Conservation (phyloP, 2,329 filamentous ascomycete genomes). For the Alternaria consortialis region DNA sequence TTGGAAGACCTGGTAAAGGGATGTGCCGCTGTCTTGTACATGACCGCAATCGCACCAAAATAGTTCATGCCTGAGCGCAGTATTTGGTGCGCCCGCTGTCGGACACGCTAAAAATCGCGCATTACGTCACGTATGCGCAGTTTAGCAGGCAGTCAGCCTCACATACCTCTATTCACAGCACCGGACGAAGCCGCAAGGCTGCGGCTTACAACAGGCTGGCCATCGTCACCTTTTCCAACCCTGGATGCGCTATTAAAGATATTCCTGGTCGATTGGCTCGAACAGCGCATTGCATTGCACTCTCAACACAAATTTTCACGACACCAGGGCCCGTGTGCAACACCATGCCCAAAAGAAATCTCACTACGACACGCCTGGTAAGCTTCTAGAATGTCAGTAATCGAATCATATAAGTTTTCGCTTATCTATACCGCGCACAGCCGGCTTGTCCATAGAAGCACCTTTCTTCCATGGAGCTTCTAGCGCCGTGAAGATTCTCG, state of each 20-base stretch:
- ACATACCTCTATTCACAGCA: neutral
- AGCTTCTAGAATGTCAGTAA: conserved; percentile 7
- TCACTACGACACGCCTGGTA: neutral
- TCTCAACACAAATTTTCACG: conserved; percentile 4
- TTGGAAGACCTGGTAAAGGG: neutral
- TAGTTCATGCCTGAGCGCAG: neutral
- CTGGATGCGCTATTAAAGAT: conserved; percentile 1
- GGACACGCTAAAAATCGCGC: neutral
- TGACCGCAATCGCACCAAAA: neutral
- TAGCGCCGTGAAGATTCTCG: conserved; percentile 15
- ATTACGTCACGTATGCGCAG: conserved; percentile 6
- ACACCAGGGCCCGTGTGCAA: neutral
- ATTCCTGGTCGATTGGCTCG: neutral
- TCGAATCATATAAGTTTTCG: conserved; percentile 7
- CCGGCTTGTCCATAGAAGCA: conserved; percentile 2
- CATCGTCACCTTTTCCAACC: neutral
- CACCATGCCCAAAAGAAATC: neutral
- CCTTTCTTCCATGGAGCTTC: conserved; percentile 16
- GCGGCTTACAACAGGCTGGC: neutral
- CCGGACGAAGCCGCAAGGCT: conserved; percentile 7
- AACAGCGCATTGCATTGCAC: conserved; percentile 2
- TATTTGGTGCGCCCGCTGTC: conserved; percentile 1
- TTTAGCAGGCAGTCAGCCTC: neutral
- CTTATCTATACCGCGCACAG: neutral
- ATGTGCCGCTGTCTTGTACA: conserved; percentile 2